phyloP scores from a whole-genome alignment of 495 filamentous ascomycete species.

The Barbatosphaeria neglecta region DNA sequence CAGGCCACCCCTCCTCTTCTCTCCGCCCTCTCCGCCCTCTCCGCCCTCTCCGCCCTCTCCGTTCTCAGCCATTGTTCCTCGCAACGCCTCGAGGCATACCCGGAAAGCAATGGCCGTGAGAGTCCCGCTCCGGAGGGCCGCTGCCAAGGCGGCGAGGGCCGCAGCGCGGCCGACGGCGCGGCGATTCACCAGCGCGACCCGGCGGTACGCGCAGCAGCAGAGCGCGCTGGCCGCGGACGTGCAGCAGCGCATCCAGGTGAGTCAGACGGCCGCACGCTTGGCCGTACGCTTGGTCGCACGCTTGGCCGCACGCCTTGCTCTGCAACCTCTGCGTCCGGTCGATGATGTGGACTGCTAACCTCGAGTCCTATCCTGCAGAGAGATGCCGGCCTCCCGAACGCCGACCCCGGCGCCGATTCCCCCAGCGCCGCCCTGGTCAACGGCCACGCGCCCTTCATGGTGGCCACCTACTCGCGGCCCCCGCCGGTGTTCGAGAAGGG shows the following conservation, averaged over 20 bases:
- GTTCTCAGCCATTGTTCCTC: too few relatives aligned
- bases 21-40: neutral
- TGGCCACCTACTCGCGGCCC: conserved; percentile 89
- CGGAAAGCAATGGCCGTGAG: neutral
- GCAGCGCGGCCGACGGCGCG: too few relatives aligned
- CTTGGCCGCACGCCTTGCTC: neutral
- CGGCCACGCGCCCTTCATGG: conserved; percentile 73
- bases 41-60: neutral
- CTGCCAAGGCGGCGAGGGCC: neutral
- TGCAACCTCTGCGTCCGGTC: neutral
- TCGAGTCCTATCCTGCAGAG: conserved; percentile 30
- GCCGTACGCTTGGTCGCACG: neutral
- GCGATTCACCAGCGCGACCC: too few relatives aligned
- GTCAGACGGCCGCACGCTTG: neutral
- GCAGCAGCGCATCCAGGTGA: conserved; percentile 12
- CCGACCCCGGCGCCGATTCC: conserved; percentile 72
- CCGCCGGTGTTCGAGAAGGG: conserved; percentile 80
- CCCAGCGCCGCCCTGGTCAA: conserved; percentile 59
- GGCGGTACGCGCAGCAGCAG: too few relatives aligned
- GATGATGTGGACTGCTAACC: neutral
- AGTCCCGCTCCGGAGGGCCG: neutral
- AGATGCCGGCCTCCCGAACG: conserved; percentile 53
- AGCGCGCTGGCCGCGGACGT: conserved; percentile 11
- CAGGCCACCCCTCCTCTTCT: neutral
- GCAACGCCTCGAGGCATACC: neutral